Evolutionary conservation across 805 yeast species (phyloP), one percentile per base, ranked within the genome.

Genomic region (Kodamaea nitidulidarum): DNA sequence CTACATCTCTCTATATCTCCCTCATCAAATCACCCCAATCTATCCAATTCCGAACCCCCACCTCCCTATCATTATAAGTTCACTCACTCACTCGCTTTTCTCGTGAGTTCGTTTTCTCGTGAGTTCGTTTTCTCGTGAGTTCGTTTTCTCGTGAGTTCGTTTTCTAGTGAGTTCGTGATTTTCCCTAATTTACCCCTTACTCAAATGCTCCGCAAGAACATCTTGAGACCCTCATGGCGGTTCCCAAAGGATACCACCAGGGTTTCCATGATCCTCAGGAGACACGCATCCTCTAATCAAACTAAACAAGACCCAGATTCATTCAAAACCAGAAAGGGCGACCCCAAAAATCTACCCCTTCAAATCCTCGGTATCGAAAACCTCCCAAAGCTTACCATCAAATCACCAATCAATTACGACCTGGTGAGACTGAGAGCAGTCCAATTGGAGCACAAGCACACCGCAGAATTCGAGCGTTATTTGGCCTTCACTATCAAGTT

Each of bases 401-500:
- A 35, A 8, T 6, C 38, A 12, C 24, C 4, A 15, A 6, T 32
- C 4, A 18, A 38, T 17, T 38, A 38, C 17, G 29, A 17, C 10
- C 22, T 15, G 5, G 35, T 38, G 16, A 26, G 34, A 14, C 22
- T 21, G 15, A 20, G 15, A 15, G 28, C 29, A 11, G 31, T 35
- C 16, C 32, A 30, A 11, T 22, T 21, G 5, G 31, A 37, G n/a
- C 32, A 30, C 16, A 26, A n/a, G 20, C 7, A 30, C 14, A 18
- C 18, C 33, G 24, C 42, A 4, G 25, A 12, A 12, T 34, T 39
- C 32, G 17, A 26, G 39, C 15, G 12, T 10, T 43, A 44, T 42
- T 32, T 35, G 36, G 46, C 44, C 14, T 60, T 58, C 38, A 49
- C 52, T 12, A 41, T 40, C 11, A 42, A 42, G 18, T 56, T 57